Percentiles rank a stretch among this genome's conserved stretches.
These are phyloP conservation scores for Ophioceras dolichostomum DNA, from an alignment of 2,329 filamentous ascomycete genomes.

Conservation along the genomic window DNA sequence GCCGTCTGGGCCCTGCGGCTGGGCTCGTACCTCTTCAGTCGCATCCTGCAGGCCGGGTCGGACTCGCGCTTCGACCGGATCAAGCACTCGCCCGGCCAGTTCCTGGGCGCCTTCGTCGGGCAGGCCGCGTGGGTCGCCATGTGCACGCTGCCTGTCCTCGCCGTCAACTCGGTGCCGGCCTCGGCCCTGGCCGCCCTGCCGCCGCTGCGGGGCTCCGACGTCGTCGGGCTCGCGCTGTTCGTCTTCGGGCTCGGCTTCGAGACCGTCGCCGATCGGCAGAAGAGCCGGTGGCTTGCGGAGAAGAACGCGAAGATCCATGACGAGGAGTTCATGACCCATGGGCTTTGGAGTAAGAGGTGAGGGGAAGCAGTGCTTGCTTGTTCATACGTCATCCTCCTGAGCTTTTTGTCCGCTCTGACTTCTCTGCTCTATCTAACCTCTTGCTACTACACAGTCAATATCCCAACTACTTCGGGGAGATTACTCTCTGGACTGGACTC, in stretches of 20 bases:
- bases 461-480: constrained; percentile 65
- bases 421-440: too few species aligned
- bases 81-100: constrained; percentile 20
- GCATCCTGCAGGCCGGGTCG: constrained; percentile 44
- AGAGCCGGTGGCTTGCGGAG: constrained; percentile 45
- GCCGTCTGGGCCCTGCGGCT: constrained; percentile 49
- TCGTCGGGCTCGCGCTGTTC: constrained; percentile 35
- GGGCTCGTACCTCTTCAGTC: constrained; percentile 50
- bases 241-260: constrained; percentile 48
- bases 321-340: constrained; percentile 52
- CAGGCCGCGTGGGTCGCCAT: constrained; percentile 58
- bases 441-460: constrained; percentile 28
- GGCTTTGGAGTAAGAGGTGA: constrained; percentile 46
- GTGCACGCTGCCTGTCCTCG: constrained; percentile 52
- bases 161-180: constrained; percentile 48
- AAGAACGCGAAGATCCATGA: constrained; percentile 54
- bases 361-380: too few species aligned
- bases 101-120: constrained; percentile 27
- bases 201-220: constrained; percentile 19
- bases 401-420: too few species aligned
- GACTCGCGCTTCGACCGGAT: constrained; percentile 38
- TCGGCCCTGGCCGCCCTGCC: constrained; percentile 33
- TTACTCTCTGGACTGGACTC: constrained; percentile 56
- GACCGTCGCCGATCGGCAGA: constrained; percentile 50
- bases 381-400: too few species aligned